Evolutionary conservation across 75 land plant species (phyloP).

Genomic region (Gnetum montanum): DNA sequence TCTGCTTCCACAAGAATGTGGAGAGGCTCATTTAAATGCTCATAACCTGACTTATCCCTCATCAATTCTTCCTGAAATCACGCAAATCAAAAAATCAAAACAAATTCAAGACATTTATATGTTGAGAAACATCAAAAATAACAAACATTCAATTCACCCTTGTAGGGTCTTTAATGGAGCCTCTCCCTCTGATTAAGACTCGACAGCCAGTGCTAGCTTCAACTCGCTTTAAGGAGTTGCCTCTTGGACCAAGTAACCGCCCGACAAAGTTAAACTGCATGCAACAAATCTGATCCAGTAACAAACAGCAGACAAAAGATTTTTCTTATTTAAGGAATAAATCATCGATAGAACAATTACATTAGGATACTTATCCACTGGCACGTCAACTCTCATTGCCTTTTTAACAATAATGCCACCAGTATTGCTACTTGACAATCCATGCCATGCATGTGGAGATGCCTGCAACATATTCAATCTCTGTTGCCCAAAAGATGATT

Average conservation of each 20-base stretch:
- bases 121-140: neutral
- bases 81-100: neutral
- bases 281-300: neutral
- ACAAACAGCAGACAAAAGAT: neutral
- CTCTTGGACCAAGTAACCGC: slow-evolving; percentile 91
- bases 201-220: slow-evolving; percentile 89
- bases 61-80: slow-evolving; percentile 74
- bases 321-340: neutral
- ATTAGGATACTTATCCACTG: slow-evolving; percentile 78
- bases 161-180: slow-evolving; percentile 84
- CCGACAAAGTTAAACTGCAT: slow-evolving; percentile 96
- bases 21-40: slow-evolving; percentile 91
- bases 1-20: slow-evolving; percentile 94
- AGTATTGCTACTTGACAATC: slow-evolving; percentile 47
- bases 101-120: neutral
- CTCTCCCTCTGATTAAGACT: slow-evolving; percentile 85
- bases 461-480: slow-evolving; percentile 29
- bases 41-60: slow-evolving; percentile 97
- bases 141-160: slow-evolving; percentile 38
- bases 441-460: slow-evolving; percentile 47
- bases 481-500: slow-evolving; percentile 13
- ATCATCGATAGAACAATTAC: slow-evolving; percentile 24
- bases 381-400: slow-evolving; percentile 82
- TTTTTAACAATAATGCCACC: slow-evolving; percentile 75
- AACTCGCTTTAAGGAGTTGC: slow-evolving; percentile 92